These are phyloP conservation scores for Penicillium manginii DNA, from an alignment of 495 filamentous ascomycete genomes.

Conservation along the genomic window DNA sequence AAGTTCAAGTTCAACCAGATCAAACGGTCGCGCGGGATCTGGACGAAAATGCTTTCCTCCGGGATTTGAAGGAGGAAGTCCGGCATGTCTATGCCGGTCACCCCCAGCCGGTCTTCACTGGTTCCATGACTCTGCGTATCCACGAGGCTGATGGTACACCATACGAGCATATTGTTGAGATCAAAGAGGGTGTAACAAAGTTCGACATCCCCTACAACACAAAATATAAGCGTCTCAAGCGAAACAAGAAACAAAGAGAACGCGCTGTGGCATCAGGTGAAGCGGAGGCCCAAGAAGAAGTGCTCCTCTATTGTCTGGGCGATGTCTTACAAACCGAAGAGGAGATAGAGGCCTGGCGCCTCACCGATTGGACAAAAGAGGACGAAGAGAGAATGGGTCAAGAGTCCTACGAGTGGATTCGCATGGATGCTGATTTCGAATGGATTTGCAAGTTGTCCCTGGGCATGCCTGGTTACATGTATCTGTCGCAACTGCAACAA, in stretches of 20 bases:
- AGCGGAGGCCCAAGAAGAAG: constrained; percentile 77
- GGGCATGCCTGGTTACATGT: constrained; percentile 93
- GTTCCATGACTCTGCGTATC: constrained; percentile 95
- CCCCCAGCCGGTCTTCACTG: constrained; percentile 80
- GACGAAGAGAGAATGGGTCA: constrained; percentile 89
- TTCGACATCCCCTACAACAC: constrained; percentile 98
- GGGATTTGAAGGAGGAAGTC: constrained; percentile 79
- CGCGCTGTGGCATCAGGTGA: constrained; percentile 68
- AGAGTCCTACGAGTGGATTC: constrained; percentile 98
- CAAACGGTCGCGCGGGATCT: constrained; percentile 52
- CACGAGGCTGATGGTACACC: constrained; percentile 98
- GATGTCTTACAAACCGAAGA: constrained; percentile 84
- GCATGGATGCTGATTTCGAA: constrained; percentile 97
- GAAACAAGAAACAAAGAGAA: constrained; percentile 86
- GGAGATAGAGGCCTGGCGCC: constrained; percentile 80
- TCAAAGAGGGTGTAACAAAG: constrained; percentile 78
- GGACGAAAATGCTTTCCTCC: constrained; percentile 73
- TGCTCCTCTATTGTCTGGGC: constrained; percentile 87
- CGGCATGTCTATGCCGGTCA: constrained; percentile 69
- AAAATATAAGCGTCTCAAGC: constrained; percentile 97
- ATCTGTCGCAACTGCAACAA: constrained; percentile 93
- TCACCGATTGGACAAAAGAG: constrained; percentile 85
- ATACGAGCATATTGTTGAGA: constrained; percentile 97
- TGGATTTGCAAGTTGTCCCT: constrained; percentile 86
- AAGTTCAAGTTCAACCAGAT: constrained; percentile 76